Evolutionary conservation across 1,139 yeast species (phyloP).

Genomic region (Groenewaldozyma auringiensis): DNA sequence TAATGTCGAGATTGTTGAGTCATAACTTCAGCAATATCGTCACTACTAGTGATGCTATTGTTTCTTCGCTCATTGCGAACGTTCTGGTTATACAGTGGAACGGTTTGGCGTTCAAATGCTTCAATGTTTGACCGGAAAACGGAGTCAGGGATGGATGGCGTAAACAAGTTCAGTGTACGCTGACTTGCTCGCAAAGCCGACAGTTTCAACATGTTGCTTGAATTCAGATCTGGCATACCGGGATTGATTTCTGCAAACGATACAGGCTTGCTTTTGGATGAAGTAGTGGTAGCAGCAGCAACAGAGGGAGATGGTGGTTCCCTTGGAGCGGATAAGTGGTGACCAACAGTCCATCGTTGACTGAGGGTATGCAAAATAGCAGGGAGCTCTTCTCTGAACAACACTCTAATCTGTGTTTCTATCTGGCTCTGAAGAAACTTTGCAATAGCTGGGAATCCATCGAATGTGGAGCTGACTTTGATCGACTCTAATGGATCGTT

Average conservation of each 20-base stretch:
- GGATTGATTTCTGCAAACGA: conserved; percentile 46
- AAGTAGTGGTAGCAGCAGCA: conserved; percentile 15
- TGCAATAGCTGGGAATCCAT: conserved; percentile 75
- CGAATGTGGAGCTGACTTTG: conserved; percentile 77
- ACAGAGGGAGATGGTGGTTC: conserved; percentile 6
- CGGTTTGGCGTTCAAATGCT: conserved; percentile 14
- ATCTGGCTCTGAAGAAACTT: conserved; percentile 73
- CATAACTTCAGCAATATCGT: conserved; percentile 25
- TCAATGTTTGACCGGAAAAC: conserved; percentile 44
- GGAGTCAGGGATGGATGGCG: conserved; percentile 50
- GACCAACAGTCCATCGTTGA: conserved; percentile 56
- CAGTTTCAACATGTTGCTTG: conserved; percentile 62
- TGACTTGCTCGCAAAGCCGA: conserved; percentile 68
- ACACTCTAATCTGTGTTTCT: conserved; percentile 68
- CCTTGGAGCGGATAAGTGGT: conserved; percentile 14
- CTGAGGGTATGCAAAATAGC: conserved; percentile 71
- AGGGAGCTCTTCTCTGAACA: conserved; percentile 80
- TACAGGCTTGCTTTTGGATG: conserved; percentile 24
- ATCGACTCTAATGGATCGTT: conserved; percentile 83
- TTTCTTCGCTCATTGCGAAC: conserved; percentile 13
- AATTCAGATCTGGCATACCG: conserved; percentile 51
- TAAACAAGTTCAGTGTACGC: conserved; percentile 64
- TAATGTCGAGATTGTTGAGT: conserved; percentile 22
- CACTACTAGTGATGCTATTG: conserved; percentile 10
- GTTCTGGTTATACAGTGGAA: neutral